phyloP scores from a whole-genome alignment of 2,329 filamentous ascomycete genomes.

The Arthrobotrys sphaeroides region DNA sequence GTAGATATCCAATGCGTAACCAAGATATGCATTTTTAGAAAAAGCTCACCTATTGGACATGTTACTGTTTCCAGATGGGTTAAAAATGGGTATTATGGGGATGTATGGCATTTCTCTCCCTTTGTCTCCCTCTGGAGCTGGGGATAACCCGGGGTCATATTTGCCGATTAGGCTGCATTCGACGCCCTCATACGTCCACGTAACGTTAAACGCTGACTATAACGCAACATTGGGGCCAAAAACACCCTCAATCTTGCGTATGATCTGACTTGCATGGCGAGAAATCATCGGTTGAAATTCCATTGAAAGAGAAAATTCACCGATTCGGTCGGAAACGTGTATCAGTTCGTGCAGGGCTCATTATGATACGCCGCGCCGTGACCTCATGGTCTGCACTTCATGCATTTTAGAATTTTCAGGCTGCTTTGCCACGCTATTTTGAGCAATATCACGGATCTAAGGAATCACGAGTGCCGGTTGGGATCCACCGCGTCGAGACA shows the following conservation, averaged over 20 bases:
- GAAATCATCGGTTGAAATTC: conserved; percentile 13
- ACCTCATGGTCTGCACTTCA: not conserved
- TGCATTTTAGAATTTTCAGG: not conserved
- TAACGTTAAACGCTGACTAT: conserved; percentile 1
- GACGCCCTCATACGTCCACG: conserved; percentile 1
- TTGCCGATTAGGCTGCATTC: conserved; percentile 49
- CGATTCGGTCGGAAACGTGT: conserved; percentile 20
- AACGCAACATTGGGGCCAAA: conserved; percentile 2
- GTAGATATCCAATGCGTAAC: conserved; percentile 26
- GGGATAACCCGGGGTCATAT: conserved; percentile 5
- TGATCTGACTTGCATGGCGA: conserved; percentile 22
- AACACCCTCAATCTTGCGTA: conserved; percentile 5
- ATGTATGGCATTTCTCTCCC: not conserved
- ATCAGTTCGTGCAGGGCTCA: not conserved
- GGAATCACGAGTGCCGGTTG: not conserved
- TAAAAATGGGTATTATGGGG: conserved; percentile 26
- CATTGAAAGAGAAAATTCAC: conserved; percentile 28
- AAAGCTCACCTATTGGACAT: conserved; percentile 14
- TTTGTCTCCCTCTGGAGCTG: too few species aligned
- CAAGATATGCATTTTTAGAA: conserved; percentile 38
- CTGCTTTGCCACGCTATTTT: conserved; percentile 8
- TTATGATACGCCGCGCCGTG: conserved; percentile 2
- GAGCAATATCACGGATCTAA: not conserved
- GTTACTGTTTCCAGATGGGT: not conserved
- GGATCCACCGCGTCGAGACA: conserved; percentile 30